Conservation (phyloP, 2,329 filamentous ascomycete genomes). For the Fusarium miscanthi region DNA sequence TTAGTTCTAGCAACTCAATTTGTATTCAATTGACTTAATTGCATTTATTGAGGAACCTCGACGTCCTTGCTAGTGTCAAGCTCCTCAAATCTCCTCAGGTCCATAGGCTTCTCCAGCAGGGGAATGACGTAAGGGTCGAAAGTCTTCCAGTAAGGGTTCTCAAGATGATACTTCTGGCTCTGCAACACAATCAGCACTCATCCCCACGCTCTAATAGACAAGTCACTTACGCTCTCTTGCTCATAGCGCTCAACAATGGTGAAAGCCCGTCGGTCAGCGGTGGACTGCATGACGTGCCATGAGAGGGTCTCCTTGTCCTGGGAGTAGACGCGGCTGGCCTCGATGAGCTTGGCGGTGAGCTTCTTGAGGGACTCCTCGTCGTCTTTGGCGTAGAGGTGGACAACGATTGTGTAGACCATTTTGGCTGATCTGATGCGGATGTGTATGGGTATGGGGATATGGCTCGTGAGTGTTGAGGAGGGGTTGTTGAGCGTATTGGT, state of each 20-base stretch:
- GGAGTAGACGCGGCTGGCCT: conserved; percentile 78
- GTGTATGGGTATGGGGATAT: not conserved
- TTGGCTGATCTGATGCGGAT: conserved; percentile 4
- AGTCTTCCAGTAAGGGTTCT: conserved; percentile 80
- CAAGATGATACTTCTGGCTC: conserved; percentile 71
- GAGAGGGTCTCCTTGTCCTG: conserved; percentile 76
- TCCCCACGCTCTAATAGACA: rapidly evolving
- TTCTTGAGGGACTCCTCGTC: conserved; percentile 72
- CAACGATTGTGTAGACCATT: conserved; percentile 77
- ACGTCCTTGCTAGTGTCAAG: conserved; percentile 66
- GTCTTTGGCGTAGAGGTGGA: conserved; percentile 76
- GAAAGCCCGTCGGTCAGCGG: conserved; percentile 74
- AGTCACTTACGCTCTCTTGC: conserved; percentile 66
- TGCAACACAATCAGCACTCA: conserved; percentile 36
- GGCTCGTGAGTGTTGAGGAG: conserved; percentile 8
- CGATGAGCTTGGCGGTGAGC: conserved; percentile 77
- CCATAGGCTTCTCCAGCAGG: conserved; percentile 75
- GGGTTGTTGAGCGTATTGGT: conserved; percentile 17
- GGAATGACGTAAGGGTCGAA: conserved; percentile 80
- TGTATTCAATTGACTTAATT: not conserved
- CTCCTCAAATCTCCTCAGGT: conserved; percentile 75
- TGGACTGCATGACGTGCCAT: conserved; percentile 84
- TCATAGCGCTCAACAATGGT: conserved; percentile 81
- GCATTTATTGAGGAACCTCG: conserved; percentile 50
- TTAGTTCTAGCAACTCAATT: not conserved